Evolutionary conservation across 345 rosid genomes (phyloP).

Genomic region (Citrus glauca): DNA sequence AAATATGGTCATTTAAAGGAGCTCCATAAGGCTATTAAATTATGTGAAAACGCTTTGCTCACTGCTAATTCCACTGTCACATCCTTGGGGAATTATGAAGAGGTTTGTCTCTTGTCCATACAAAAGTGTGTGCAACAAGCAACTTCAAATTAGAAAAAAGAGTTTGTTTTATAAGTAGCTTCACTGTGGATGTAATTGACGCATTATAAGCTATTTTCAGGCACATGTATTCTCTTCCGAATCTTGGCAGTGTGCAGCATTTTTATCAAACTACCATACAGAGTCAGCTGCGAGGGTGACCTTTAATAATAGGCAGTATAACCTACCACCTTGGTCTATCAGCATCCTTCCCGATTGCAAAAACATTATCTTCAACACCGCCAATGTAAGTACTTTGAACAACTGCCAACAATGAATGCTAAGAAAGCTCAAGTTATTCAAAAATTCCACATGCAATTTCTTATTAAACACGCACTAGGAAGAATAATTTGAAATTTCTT

Average conservation of each 20-base stretch:
- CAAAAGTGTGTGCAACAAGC: neutral
- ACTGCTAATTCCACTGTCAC: constrained; percentile 42
- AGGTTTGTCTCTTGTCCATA: constrained; percentile 33
- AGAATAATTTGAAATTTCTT: neutral
- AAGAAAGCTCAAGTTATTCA: neutral
- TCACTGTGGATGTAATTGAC: neutral
- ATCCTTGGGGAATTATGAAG: constrained; percentile 58
- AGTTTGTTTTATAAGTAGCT: neutral
- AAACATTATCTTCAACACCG: constrained; percentile 67
- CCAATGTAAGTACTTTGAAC: constrained; percentile 38
- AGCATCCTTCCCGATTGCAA: constrained; percentile 89
- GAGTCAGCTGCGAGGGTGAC: constrained; percentile 42
- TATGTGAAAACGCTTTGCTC: constrained; percentile 63
- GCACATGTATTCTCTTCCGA: constrained; percentile 65
- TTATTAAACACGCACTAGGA: neutral
- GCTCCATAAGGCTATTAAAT: constrained; percentile 65
- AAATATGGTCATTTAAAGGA: constrained; percentile 72
- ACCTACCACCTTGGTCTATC: constrained; percentile 87
- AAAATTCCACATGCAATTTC: too few species aligned
- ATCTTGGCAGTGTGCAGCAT: constrained; percentile 64
- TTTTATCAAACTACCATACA: constrained; percentile 62
- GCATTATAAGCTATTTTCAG: constrained; percentile 23
- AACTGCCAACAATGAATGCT: neutral
- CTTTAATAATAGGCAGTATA: constrained; percentile 50
- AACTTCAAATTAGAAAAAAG: neutral